Conservation (phyloP, 768 basidiomycete genomes). For the Asterophora parasitica region DNA sequence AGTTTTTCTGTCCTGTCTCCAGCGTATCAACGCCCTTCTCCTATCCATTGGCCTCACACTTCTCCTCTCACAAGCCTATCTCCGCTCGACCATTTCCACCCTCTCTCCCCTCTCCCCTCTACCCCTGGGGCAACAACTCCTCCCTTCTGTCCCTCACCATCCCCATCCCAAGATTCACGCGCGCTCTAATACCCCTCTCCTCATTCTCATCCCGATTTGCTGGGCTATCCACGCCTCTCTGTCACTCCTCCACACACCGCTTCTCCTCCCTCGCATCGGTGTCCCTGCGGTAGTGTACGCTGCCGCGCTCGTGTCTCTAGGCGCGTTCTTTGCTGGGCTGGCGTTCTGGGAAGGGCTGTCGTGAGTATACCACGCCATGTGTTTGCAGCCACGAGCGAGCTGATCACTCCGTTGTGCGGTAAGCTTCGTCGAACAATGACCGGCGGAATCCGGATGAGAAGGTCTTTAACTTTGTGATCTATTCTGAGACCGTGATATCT, state of each 20-base stretch:
- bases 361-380: slow-evolving; percentile 14
- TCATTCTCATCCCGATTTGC: slow-evolving; percentile 39
- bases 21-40: slow-evolving; percentile 69
- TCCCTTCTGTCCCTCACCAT: slow-evolving; percentile 2
- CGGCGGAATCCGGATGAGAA: too few relatives aligned
- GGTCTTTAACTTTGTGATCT: too few relatives aligned
- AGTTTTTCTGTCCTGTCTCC: slow-evolving; percentile 71
- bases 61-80: slow-evolving; percentile 55
- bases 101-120: slow-evolving; percentile 1
- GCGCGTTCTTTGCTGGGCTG: slow-evolving; percentile 67
- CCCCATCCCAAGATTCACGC: neutral
- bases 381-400: neutral
- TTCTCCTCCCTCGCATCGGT: slow-evolving; percentile 66
- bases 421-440: too few relatives aligned
- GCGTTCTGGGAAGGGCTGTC: slow-evolving; percentile 68
- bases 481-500: too few relatives aligned
- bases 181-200: slow-evolving; percentile 30
- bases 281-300: slow-evolving; percentile 75
- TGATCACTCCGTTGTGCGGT: neutral
- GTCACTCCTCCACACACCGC: slow-evolving; percentile 60
- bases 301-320: slow-evolving; percentile 59
- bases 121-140: slow-evolving; percentile 7
- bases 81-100: slow-evolving; percentile 41
- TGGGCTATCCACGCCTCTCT: slow-evolving; percentile 49
- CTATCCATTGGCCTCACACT: slow-evolving; percentile 66